Conservation (phyloP, 257 asterid species). For the Penstemon newberryi region DNA sequence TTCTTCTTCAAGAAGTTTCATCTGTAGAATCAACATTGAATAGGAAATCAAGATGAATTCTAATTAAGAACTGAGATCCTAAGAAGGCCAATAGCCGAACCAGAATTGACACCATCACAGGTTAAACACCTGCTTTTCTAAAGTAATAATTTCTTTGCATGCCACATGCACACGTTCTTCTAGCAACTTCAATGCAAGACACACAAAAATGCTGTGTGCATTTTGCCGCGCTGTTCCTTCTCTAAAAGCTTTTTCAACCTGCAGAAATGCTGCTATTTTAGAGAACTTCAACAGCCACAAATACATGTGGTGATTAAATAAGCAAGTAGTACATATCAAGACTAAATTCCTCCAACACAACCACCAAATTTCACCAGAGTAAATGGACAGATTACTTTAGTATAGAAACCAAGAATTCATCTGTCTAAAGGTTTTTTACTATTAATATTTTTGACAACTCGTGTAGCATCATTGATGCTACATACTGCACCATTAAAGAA, state of each 20-base stretch:
- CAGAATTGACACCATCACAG: conserved; percentile 20
- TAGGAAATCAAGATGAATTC: conserved; percentile 28
- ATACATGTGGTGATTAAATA: conserved; percentile 10
- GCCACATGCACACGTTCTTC: conserved; percentile 93
- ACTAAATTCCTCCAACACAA: conserved; percentile 13
- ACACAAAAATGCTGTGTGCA: conserved; percentile 95
- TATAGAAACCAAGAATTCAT: not conserved
- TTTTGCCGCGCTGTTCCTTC: conserved; percentile 99
- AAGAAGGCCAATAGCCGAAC: conserved; percentile 23
- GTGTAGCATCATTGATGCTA: not conserved
- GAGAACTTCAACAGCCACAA: conserved; percentile 29
- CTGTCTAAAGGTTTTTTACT: not conserved
- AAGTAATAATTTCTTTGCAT: conserved; percentile 88
- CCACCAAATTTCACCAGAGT: conserved; percentile 19
- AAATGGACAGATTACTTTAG: conserved; percentile 8
- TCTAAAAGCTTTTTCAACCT: conserved; percentile 98
- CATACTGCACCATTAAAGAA: not conserved
- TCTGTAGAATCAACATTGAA: conserved; percentile 47
- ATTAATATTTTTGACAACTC: no score
- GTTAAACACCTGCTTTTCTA: conserved; percentile 86
- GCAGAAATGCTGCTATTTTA: conserved; percentile 34
- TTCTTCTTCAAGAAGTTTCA: conserved; percentile 97
- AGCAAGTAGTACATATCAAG: conserved; percentile 6
- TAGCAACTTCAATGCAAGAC: conserved; percentile 83
- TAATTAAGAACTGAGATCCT: conserved; percentile 18